Conservation (phyloP, 805 yeast genomes). For the Saccharomycopsis fibuligera region DNA sequence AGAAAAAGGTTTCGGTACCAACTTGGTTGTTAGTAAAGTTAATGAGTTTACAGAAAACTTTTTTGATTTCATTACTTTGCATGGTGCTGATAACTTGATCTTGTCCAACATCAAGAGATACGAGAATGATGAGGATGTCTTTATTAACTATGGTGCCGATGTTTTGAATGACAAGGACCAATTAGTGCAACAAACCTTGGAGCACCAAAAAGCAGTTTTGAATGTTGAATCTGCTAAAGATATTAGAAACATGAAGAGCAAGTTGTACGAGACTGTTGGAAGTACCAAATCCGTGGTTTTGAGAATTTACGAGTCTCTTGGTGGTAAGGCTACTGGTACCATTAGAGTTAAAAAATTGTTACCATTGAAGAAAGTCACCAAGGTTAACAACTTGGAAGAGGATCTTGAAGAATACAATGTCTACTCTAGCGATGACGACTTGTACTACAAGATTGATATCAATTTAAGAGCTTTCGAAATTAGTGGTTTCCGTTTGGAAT, state of each 20-base stretch:
- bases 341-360: conserved; percentile 37
- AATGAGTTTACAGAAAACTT: conserved; percentile 21
- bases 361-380: conserved; percentile 41
- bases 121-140: conserved; percentile 66
- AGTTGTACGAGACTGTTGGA: conserved; percentile 26
- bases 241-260: not conserved
- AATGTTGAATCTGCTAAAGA: not conserved
- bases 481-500: conserved; percentile 36
- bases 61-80: conserved; percentile 19
- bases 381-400: conserved; percentile 57
- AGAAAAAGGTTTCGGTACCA: conserved; percentile 24
- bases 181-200: not conserved
- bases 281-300: conserved; percentile 52
- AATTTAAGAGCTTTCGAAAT: conserved; percentile 72
- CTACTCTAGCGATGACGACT: conserved; percentile 23
- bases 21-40: conserved; percentile 27
- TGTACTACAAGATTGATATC: conserved; percentile 37
- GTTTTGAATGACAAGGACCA: conserved; percentile 4
- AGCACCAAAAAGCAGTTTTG: not conserved
- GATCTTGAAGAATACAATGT: conserved; percentile 36
- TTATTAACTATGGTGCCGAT: conserved; percentile 31
- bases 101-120: conserved; percentile 79
- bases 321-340: conserved; percentile 60
- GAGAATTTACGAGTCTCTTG: conserved; percentile 82
- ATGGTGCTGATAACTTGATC: conserved; percentile 40